phyloP scores from a whole-genome alignment of 2,329 filamentous ascomycete genomes.

The Decorospora gaudefroyi region DNA sequence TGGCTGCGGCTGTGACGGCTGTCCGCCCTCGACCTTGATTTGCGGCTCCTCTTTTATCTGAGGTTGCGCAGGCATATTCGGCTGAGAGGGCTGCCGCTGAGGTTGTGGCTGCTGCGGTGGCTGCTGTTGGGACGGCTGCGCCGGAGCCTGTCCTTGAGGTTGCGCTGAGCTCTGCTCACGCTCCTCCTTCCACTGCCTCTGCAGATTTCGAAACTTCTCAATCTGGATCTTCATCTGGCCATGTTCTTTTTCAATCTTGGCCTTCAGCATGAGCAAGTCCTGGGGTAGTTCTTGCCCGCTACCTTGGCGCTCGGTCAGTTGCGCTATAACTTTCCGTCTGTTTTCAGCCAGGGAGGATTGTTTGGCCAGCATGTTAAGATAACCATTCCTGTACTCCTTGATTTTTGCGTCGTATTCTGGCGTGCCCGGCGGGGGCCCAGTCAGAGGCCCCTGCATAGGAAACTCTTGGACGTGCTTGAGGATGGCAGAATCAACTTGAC shows the following conservation, averaged over 20 bases:
- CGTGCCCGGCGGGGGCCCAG: conserved; percentile 37
- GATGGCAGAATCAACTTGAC: conserved; percentile 39
- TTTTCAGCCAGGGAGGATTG: conserved; percentile 36
- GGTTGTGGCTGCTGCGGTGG: conserved; percentile 31
- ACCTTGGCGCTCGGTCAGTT: conserved; percentile 41
- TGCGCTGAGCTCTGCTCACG: conserved; percentile 38
- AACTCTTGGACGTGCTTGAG: conserved; percentile 47
- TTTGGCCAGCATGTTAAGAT: conserved; percentile 42
- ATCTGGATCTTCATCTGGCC: conserved; percentile 37
- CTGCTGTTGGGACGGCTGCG: conserved; percentile 27
- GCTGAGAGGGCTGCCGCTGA: conserved; percentile 40
- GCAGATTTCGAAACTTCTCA: conserved; percentile 44
- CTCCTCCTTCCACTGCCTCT: conserved; percentile 42
- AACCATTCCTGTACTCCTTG: conserved; percentile 44
- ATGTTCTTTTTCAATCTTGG: conserved; percentile 39
- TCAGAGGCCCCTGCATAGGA: conserved; percentile 38
- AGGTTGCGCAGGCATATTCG: conserved; percentile 28
- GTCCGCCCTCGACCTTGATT: conserved; percentile 45
- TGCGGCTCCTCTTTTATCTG: conserved; percentile 43
- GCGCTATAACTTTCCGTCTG: conserved; percentile 32
- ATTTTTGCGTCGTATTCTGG: conserved; percentile 45
- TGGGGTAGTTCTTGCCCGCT: conserved; percentile 42
- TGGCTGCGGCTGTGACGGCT: conserved; percentile 29
- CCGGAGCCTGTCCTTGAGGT: conserved; percentile 27
- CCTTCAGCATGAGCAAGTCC: conserved; percentile 36